A percentile compares a stretch with the other conserved stretches of the same genome.
phyloP scores from a whole-genome alignment of 2,329 filamentous ascomycete species.

The Akanthomyces uredinophilus region DNA sequence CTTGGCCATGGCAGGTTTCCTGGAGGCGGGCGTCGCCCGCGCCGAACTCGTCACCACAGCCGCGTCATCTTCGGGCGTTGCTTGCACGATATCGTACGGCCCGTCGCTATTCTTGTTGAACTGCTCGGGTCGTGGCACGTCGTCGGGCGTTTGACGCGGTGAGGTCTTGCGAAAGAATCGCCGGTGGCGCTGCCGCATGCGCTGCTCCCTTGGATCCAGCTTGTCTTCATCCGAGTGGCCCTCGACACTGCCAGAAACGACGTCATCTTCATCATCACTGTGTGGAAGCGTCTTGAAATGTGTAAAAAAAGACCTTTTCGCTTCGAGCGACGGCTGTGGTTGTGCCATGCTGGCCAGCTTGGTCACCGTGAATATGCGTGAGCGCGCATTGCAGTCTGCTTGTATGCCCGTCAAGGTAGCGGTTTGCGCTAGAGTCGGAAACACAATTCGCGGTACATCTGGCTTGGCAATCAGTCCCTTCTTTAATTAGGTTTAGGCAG shows the following conservation, averaged over 20 bases:
- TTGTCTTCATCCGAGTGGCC: conserved; percentile 23
- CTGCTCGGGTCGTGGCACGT: neutral
- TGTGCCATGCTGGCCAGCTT: conserved; percentile 19
- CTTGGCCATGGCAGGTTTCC: neutral
- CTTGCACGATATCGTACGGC: neutral
- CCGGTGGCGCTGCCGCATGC: conserved; percentile 27
- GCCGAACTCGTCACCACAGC: conserved; percentile 1
- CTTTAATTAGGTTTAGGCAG: no score
- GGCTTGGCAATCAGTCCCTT: neutral
- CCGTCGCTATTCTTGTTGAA: neutral
- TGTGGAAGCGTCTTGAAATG: conserved; percentile 31
- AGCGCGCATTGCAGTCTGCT: neutral
- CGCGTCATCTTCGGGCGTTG: neutral
- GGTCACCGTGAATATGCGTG: neutral
- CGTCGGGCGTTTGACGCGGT: neutral
- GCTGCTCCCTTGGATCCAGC: conserved; percentile 27
- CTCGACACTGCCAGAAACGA: neutral
- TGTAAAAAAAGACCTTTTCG: conserved; percentile 44
- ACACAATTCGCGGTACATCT: neutral
- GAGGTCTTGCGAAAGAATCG: conserved; percentile 23
- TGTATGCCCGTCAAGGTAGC: no score
- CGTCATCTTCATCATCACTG: conserved; percentile 24
- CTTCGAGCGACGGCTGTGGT: conserved; percentile 24
- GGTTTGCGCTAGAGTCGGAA: neutral
- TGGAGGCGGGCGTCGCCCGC: neutral